Conservation (phyloP, 2,329 filamentous ascomycete species). For the Tolypocladium sp. region DNA sequence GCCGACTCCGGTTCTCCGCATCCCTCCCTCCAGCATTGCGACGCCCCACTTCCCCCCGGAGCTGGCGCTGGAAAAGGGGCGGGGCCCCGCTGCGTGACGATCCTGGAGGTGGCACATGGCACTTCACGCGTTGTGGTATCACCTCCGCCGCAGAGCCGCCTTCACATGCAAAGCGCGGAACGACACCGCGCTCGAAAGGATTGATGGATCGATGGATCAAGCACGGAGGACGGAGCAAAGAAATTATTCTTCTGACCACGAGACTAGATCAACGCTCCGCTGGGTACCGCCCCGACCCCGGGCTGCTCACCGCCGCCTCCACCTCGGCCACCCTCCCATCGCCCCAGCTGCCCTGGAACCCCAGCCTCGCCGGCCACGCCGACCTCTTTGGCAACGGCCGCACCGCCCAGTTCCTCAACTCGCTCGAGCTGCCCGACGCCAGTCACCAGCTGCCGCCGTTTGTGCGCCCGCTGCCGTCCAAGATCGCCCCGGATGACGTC, state of each 20-base stretch:
- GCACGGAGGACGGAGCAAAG: too few species aligned
- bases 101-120: background rate
- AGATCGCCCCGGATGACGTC: conserved; percentile 73
- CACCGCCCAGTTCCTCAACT: conserved; percentile 32
- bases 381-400: conserved; percentile 27
- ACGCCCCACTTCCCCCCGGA: background rate
- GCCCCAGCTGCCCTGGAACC: conserved; percentile 14
- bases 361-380: conserved; percentile 14
- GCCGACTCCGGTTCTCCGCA: conserved; percentile 15
- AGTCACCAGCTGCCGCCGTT: conserved; percentile 51
- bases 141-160: background rate
- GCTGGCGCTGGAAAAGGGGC: background rate
- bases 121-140: conserved; percentile 1
- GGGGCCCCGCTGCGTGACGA: background rate
- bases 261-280: conserved; percentile 28
- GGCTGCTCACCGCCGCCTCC: conserved; percentile 9
- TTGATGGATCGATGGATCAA: background rate
- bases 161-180: conserved; percentile 7
- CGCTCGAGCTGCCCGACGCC: conserved; percentile 38
- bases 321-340: conserved; percentile 7
- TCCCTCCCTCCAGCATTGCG: background rate
- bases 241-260: conserved; percentile 26
- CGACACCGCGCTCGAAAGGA: background rate
- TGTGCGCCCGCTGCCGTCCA: conserved; percentile 68
- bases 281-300: conserved; percentile 21